Evolutionary conservation across 345 rosid genomes (phyloP).

Genomic region (Firmiana major): DNA sequence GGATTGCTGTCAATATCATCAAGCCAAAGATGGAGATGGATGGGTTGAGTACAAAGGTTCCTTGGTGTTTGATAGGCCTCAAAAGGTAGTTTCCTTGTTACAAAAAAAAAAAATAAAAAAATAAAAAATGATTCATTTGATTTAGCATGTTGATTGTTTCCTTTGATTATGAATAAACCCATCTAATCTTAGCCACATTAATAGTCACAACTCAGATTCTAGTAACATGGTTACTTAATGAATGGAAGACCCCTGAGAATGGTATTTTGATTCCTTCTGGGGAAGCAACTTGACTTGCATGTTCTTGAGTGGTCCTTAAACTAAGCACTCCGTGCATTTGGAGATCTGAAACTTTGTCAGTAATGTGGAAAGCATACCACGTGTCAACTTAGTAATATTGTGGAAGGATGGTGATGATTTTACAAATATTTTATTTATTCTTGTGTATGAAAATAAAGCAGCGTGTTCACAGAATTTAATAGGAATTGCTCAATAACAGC

Average conservation of each 20-base stretch:
- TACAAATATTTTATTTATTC: not conserved
- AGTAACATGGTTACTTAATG: not conserved
- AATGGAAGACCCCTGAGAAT: not conserved
- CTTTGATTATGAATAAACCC: no score
- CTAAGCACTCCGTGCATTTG: not conserved
- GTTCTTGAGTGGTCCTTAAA: not conserved
- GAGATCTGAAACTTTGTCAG: not conserved
- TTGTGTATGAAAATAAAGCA: not conserved
- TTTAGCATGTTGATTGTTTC: not conserved
- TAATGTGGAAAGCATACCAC: not conserved
- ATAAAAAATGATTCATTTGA: not conserved
- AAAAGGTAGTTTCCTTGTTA: conserved; percentile 46
- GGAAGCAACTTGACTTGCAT: conserved; percentile 3
- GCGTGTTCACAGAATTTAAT: not conserved
- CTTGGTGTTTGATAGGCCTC: conserved; percentile 73
- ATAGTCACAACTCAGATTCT: not conserved
- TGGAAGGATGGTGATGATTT: not conserved
- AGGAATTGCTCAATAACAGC: not conserved
- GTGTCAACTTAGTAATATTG: not conserved
- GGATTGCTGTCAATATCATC: conserved; percentile 98
- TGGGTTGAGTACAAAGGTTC: conserved; percentile 98
- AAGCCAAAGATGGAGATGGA: conserved; percentile 99
- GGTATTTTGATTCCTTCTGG: not conserved
- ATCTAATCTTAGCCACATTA: not conserved
- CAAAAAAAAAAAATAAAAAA: no score